Evolutionary conservation across 371 early-diverging fungal species (phyloP), one percentile per base, ranked within the genome.

Genomic region (Fennellomyces sp.): DNA sequence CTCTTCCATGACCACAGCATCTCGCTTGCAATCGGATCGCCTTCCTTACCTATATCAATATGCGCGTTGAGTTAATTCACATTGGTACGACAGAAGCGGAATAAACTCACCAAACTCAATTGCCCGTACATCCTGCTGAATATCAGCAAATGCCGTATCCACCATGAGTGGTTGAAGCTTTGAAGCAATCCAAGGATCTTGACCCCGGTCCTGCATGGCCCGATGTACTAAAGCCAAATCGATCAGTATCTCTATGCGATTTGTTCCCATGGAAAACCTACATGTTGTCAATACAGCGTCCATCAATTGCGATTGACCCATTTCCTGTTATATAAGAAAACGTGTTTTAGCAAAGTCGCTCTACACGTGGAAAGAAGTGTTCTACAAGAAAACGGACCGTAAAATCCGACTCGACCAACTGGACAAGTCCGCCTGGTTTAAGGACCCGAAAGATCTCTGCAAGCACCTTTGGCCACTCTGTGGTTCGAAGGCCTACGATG

Each of bases 391-490:
- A 41, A 42, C 50, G 56, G 65, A 72, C 75, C 7, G 76, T 71
- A 38, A 80, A 69, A 63, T 77, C 70, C 21, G 73, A 66, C 53
- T 82, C 82, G 48, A 73, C 60, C 48, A 77, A 57, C 53, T 77
- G 70, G 3, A 79, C 56, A 53, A 70, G 45, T 38, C 82, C 82
- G 45, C 76, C 78, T 1, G 70, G 72, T 69, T 82, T 82, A 3
- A 78, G 66, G 11, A 79, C 78, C 31, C 82, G 76, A 56, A 57
- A 59, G 29, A 75, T 65, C 51, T 82, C 80, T 23, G 35, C 53
- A 5, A 79, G 38, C 2, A 75, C 66, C 1, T 15, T 17, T 29
- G 70, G 56, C 80, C 80, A 82, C 56, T 78, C 81, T 15, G 29
- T 15, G 33, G 42, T 25, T 6, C 70, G 62, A 23, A 77, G 54